These are phyloP conservation scores for Stephania cephalantha DNA, from an alignment of 164 flowering plant species.

Conservation along the genomic window DNA sequence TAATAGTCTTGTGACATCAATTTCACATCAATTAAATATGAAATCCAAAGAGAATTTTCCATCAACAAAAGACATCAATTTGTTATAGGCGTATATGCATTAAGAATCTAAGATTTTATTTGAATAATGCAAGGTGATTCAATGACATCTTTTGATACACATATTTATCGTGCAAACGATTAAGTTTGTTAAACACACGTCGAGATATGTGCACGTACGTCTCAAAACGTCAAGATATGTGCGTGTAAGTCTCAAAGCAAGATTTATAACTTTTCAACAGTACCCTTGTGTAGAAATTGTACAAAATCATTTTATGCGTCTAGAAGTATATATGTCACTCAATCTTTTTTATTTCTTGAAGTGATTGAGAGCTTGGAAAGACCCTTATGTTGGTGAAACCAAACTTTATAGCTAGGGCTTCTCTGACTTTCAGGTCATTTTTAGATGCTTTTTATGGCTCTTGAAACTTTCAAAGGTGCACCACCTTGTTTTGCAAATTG, in stretches of 20 bases:
- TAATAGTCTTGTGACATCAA: neutral
- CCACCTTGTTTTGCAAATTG: neutral
- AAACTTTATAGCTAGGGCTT: neutral
- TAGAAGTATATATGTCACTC: too few relatives aligned
- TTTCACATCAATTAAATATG: too few relatives aligned
- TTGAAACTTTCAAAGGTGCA: neutral
- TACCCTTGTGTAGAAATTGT: too few relatives aligned
- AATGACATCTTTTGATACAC: neutral
- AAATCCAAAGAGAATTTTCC: neutral
- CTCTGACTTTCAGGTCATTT: neutral
- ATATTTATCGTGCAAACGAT: neutral
- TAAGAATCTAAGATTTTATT: too few relatives aligned
- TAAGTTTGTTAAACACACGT: neutral
- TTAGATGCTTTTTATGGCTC: neutral
- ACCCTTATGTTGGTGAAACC: too few relatives aligned
- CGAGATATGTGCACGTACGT: neutral
- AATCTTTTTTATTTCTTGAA: too few relatives aligned
- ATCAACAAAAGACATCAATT: neutral
- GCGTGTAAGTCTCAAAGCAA: neutral
- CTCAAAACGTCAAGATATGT: neutral
- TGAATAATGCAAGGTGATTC: neutral
- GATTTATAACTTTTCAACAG: neutral
- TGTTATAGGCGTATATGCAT: neutral
- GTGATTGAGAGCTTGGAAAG: neutral
- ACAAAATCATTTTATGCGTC: too few relatives aligned